Base-by-base conservation (phyloP, 2,329 filamentous ascomycete genomes). In the Albophoma yamanashiensis region DNA sequence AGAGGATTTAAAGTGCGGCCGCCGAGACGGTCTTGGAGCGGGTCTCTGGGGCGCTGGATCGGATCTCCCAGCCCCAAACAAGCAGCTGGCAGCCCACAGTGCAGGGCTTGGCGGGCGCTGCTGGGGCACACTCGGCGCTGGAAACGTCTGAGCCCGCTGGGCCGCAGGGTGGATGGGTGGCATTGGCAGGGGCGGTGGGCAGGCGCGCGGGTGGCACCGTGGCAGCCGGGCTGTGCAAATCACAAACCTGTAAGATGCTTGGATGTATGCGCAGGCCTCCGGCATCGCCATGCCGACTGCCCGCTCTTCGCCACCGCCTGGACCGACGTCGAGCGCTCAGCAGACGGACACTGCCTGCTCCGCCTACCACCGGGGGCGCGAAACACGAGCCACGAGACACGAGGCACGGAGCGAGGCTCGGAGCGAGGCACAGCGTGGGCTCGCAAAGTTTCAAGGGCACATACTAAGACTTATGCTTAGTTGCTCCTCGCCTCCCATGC, bases 1-100 rank as follows among this genome's bases (percentile, higher is more conserved):
- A 3, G 11, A 27, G 45, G 45, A 31, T 27, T 50, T 50, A 50
- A 50, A 50, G 45, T 50, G 17, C 45, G 25, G 45, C 25, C 45
- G 45, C 22, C 45, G 7, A 4, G 42, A 20, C 8, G n/a, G 42
- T 45, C 42, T 43, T 43, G 40, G 40, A n/a, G n/a, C 43, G 45
- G 45, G 15, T 22, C 45, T 20, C 45, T 31, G 45, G 5, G 17
- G 45, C 45, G 27, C 12, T 31, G 15, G 45, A 50, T 50, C 45
- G 45, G 45, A 34, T 52, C 27, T 34, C 47, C 47, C 58, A 58
- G 58, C 58, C 60, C 60, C 60, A 43, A 62, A 62, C 56, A 47
- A 56, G 50, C 58, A 60, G 60, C 53, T 58, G 58, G 39, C 31
- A 58, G 43, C 43, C 43, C 43, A 5, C n/a, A 2, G 40, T 47